phyloP scores from a whole-genome alignment of 169 alveolate species.

The Plasmodium gonderi region DNA sequence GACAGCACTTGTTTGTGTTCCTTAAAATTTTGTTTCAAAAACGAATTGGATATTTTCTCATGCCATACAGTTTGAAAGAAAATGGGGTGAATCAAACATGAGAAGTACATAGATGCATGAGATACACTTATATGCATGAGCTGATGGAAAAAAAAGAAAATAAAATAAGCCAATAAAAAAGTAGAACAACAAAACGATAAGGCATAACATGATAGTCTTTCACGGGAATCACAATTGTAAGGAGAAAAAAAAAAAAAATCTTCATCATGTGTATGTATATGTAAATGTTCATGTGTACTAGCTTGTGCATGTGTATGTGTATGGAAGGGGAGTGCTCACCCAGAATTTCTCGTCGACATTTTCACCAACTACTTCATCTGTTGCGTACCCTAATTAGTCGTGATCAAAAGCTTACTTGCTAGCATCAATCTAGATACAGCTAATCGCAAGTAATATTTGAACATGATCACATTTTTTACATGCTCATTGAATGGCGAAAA shows the following conservation, averaged over 20 bases:
- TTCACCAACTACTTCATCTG: neutral
- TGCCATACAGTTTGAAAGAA: neutral
- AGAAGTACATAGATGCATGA: neutral
- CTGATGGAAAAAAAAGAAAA: neutral
- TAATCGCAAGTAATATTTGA: conserved; percentile 26
- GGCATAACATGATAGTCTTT: too few relatives aligned
- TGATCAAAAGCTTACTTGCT: conserved; percentile 11
- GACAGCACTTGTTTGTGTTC: neutral
- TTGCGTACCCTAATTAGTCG: neutral
- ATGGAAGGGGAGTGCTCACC: too few relatives aligned
- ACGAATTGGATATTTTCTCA: neutral
- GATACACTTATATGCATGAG: neutral
- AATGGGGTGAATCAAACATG: neutral
- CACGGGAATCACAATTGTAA: too few relatives aligned
- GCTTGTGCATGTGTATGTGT: too few relatives aligned
- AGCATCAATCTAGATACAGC: conserved; percentile 50
- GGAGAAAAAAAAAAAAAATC: too few relatives aligned
- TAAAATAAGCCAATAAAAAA: neutral
- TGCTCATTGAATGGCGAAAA: conserved; percentile 47
- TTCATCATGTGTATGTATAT: too few relatives aligned
- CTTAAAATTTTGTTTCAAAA: neutral
- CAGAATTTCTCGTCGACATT: too few relatives aligned
- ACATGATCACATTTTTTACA: conserved; percentile 28
- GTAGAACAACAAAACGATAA: too few relatives aligned
- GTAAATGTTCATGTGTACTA: too few relatives aligned